phyloP scores from a whole-genome alignment of 441 rosid genomes.

The Breynia disticha region DNA sequence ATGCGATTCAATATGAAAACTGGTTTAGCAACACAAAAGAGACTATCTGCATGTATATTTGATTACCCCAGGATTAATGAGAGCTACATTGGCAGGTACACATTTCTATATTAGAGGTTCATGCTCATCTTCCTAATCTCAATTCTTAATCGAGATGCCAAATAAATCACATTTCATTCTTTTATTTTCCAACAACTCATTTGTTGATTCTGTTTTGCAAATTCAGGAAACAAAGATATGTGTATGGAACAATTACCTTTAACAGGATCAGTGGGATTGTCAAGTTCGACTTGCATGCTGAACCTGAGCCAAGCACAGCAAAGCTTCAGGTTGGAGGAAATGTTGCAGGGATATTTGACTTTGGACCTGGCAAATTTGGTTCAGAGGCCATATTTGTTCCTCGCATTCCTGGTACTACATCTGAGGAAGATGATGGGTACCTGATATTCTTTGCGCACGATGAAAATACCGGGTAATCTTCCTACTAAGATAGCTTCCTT shows the following conservation, averaged over 20 bases:
- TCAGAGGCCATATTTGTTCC: constrained; percentile 94
- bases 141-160: neutral
- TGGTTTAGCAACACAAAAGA: constrained; percentile 76
- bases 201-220: constrained; percentile 16
- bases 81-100: constrained; percentile 77
- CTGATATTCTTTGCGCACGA: constrained; percentile 82
- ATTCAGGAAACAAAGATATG: constrained; percentile 81
- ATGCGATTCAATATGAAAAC: constrained; percentile 95
- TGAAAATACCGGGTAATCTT: constrained; percentile 62
- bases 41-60: constrained; percentile 62
- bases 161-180: neutral
- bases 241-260: constrained; percentile 85
- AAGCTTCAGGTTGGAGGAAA: constrained; percentile 86
- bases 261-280: constrained; percentile 73
- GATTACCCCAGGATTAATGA: constrained; percentile 91
- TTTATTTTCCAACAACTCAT: constrained; percentile 3
- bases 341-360: constrained; percentile 69
- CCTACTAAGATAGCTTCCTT: constrained; percentile 9
- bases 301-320: constrained; percentile 57
- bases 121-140: neutral
- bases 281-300: constrained; percentile 82
- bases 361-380: constrained; percentile 78
- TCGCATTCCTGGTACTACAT: constrained; percentile 39
- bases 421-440: constrained; percentile 92
- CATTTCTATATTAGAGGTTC: neutral